Evolutionary conservation across 192 early-diverging fungal species (phyloP).

Genomic region (Rhizophagus sp.): DNA sequence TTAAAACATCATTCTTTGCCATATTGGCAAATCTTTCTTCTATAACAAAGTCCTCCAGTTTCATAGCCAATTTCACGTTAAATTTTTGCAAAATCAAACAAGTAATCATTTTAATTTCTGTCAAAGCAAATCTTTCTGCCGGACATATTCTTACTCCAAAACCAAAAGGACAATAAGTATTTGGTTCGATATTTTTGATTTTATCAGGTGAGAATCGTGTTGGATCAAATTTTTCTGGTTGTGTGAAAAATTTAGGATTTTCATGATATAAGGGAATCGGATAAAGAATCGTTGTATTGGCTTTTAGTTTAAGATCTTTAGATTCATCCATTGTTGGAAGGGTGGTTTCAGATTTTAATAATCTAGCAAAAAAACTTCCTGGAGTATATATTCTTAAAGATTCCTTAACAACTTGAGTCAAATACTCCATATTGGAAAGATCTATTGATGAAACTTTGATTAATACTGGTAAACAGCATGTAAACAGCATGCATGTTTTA

Average conservation of each 20-base stretch:
- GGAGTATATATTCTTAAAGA: neutral
- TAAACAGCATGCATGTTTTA: neutral
- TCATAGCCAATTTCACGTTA: slow-evolving; percentile 1
- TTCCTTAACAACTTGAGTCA: slow-evolving; percentile 22
- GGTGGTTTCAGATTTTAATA: neutral
- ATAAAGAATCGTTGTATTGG: neutral
- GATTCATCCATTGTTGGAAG: neutral
- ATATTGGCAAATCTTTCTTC: slow-evolving; percentile 17
- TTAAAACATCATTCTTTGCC: slow-evolving; percentile 17
- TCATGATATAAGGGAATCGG: slow-evolving; percentile 7
- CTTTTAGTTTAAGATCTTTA: neutral
- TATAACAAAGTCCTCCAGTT: neutral
- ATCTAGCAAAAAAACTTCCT: neutral
- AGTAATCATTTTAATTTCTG: neutral
- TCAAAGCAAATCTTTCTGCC: neutral
- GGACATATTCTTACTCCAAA: slow-evolving; percentile 16
- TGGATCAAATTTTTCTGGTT: slow-evolving; percentile 14
- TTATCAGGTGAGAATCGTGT: neutral
- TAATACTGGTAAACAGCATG: neutral
- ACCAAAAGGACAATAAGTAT: slow-evolving; percentile 16
- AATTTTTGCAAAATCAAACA: slow-evolving; percentile 18
- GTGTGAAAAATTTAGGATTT: neutral
- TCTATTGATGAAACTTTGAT: neutral
- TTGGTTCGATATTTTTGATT: neutral
- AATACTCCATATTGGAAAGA: slow-evolving; percentile 4